Base-by-base conservation (phyloP, 108 stramenopile genomes). In the Pseudonitzschia multiseries region DNA sequence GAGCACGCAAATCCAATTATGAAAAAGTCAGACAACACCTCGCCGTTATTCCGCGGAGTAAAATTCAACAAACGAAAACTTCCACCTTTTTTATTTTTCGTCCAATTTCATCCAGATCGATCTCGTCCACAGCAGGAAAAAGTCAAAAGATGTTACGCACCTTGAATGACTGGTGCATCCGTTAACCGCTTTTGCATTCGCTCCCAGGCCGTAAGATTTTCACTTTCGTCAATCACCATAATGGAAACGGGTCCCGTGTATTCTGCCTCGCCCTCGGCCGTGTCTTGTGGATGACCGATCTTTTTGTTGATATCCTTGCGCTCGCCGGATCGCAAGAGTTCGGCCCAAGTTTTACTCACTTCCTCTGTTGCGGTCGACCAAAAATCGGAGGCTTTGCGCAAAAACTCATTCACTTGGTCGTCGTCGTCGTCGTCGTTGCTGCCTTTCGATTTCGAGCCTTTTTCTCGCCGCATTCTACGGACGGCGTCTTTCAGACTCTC, bases 101-200 rank as follows among this genome's bases (percentile, higher is more conserved):
- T 42, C 42, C 8, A 42, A 42, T 42, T 9, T 6, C 42, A 42
- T 42, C 42, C 6, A 18, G 8, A 20, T 17, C 52, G n/a, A 52
- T 21, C 18, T 52, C 42, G 10, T 42, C 42, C 42, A 42, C 46
- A 3, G 46, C 54, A 56, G 9, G n/a, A 51, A 51, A 4, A 51
- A 32, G 61, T 57, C 1, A 31, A 6, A 56, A 8, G 28, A 31
- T n/a, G 4, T n/a, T 48, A 40, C 69, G 68, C 65, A 85, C 89
- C 89, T 71, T 88, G 84, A 82, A 99, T 97, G 65, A 99, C 94
- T 40, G 97, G 98, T 0, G 98, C 93, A 70, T 96, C 94, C 29
- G 81, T 81, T 70, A 99, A 81, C 42, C 96, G 84, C 57, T 84
- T 87, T 73, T 93, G 90, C 89, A 99, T 92, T 71, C 92, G 74